Evolutionary conservation across 345 rosid species (phyloP).

Genomic region (Iberis pinnata): DNA sequence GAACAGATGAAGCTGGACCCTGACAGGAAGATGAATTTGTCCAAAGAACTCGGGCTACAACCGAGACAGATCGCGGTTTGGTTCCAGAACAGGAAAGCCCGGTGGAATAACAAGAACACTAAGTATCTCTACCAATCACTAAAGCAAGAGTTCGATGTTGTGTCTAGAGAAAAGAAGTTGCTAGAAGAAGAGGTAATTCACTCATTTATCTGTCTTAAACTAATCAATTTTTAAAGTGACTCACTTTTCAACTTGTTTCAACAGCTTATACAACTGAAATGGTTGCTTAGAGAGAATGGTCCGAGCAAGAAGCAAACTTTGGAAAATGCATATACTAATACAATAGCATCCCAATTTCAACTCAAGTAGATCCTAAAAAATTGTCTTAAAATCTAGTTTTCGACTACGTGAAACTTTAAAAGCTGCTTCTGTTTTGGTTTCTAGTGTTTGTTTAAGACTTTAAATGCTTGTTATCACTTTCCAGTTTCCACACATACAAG

Average conservation of each 20-base stretch:
- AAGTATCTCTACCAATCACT: constrained; percentile 65
- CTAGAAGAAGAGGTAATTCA: constrained; percentile 73
- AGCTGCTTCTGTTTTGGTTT: not conserved
- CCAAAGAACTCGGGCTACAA: constrained; percentile 74
- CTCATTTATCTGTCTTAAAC: not conserved
- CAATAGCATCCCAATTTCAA: not conserved
- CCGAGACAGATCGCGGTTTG: constrained; percentile 87
- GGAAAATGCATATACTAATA: constrained; percentile 4
- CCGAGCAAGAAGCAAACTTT: constrained; percentile 5
- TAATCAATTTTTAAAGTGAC: not conserved
- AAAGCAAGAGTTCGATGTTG: constrained; percentile 52
- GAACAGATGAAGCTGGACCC: constrained; percentile 82
- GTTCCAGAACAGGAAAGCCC: constrained; percentile 85
- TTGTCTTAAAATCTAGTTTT: not conserved
- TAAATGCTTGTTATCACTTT: no score
- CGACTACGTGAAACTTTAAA: not conserved
- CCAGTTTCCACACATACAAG: no score
- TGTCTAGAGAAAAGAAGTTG: constrained; percentile 56
- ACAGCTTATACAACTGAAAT: constrained; percentile 23
- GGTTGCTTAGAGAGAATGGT: constrained; percentile 12
- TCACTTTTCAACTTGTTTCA: not conserved
- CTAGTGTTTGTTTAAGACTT: not conserved
- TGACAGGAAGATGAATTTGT: constrained; percentile 70
- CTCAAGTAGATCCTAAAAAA: not conserved
- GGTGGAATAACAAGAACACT: constrained; percentile 88